phyloP scores from a whole-genome alignment of 2,329 filamentous ascomycete species.

The Chaetomiaceae sp. region DNA sequence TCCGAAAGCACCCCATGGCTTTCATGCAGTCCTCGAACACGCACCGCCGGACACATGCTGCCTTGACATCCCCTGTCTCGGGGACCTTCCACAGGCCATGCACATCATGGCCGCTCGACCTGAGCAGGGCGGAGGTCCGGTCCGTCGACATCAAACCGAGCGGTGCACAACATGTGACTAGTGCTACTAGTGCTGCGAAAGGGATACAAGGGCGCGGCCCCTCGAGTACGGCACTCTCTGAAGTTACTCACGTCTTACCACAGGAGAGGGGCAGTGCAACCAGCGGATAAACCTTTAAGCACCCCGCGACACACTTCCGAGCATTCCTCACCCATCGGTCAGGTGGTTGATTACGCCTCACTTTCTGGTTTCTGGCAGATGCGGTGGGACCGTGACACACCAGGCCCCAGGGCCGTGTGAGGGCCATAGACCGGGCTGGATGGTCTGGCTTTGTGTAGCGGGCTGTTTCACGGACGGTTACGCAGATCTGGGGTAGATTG shows the following conservation, averaged over 20 bases:
- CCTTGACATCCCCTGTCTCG: not conserved
- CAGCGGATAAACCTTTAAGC: not conserved
- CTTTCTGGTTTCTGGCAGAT: not conserved
- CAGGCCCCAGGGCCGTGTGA: not conserved
- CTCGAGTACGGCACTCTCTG: not conserved
- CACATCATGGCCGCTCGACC: not conserved
- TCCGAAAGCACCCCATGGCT: not conserved
- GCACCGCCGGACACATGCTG: not conserved
- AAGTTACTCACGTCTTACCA: not conserved
- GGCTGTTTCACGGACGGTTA: not conserved
- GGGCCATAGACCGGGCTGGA: not conserved
- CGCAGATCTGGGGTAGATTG: conserved; percentile 1
- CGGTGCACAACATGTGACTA: not conserved
- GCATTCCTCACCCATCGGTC: not conserved
- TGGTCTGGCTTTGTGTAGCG: not conserved
- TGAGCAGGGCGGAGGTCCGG: not conserved
- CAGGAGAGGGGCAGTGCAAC: not conserved
- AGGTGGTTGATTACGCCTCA: conserved; percentile 1
- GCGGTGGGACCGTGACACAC: not conserved
- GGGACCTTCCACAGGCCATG: not conserved
- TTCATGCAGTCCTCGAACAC: not conserved
- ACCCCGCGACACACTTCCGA: not conserved
- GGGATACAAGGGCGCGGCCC: conserved; percentile 1
- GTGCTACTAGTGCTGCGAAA: too few relatives aligned
- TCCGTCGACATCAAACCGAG: not conserved